Evolutionary conservation across 352 stramenopile genomes (phyloP).

Genomic region (Phytophthora syringae): DNA sequence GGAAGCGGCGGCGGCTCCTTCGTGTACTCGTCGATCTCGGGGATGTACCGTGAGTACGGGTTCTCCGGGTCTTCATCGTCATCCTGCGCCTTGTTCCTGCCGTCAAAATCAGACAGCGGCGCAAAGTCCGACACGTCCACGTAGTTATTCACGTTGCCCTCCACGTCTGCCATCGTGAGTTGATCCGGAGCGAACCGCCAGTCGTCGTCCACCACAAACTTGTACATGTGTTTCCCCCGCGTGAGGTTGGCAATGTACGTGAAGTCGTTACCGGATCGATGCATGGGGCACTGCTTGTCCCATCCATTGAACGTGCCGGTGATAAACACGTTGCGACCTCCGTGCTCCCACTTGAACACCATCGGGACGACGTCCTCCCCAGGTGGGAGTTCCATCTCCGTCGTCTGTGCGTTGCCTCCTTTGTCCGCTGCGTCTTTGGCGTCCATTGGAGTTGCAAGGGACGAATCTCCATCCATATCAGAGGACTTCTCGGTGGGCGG

Average conservation of each 20-base stretch:
- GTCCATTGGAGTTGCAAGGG: constrained; percentile 20
- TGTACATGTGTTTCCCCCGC: constrained; percentile 98
- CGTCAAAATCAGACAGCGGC: constrained; percentile 76
- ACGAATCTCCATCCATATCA: constrained; percentile 39
- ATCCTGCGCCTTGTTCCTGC: constrained; percentile 44
- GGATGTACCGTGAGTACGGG: constrained; percentile 96
- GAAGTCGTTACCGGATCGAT: constrained; percentile 99
- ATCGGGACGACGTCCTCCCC: constrained; percentile 83
- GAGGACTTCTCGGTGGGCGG: constrained; percentile 41
- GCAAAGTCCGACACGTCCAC: constrained; percentile 99
- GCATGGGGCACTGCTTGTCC: constrained; percentile 99
- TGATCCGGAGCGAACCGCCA: constrained; percentile 96
- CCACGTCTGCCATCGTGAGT: constrained; percentile 98
- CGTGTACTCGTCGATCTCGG: constrained; percentile 99
- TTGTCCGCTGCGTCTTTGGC: constrained; percentile 43
- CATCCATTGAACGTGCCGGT: constrained; percentile 99
- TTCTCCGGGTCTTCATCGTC: constrained; percentile 90
- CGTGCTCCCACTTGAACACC: constrained; percentile 99
- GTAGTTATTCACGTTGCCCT: constrained; percentile 99
- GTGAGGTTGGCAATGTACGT: constrained; percentile 99
- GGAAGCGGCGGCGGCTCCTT: constrained; percentile 99
- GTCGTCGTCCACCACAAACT: constrained; percentile 99
- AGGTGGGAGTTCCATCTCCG: constrained; percentile 13
- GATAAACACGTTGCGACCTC: constrained; percentile 96
- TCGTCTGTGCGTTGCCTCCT: constrained; percentile 22